Percentiles rank a stretch among this genome's conserved stretches.
Evolutionary conservation across 176 grass and related monocot genomes (phyloP).

Genomic region (Ensete ventricosum): DNA sequence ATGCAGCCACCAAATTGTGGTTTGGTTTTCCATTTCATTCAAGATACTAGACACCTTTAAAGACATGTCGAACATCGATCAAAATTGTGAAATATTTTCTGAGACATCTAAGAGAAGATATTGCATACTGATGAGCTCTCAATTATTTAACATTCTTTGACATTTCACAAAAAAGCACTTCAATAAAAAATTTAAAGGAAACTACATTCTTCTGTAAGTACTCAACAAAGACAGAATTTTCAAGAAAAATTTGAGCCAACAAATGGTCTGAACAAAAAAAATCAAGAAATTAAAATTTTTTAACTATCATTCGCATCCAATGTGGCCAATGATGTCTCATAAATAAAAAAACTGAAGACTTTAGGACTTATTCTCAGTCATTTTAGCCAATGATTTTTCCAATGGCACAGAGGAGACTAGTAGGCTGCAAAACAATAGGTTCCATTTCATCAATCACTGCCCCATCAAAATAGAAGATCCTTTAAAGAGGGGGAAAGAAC

Average conservation of each 20-base stretch:
- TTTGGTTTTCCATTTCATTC: constrained; percentile 47
- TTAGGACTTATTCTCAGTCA: background rate
- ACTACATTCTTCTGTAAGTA: background rate
- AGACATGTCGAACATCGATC: background rate
- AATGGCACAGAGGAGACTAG: too few relatives aligned
- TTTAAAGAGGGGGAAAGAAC: too few relatives aligned
- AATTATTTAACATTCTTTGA: background rate
- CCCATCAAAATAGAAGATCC: too few relatives aligned
- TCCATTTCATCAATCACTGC: too few relatives aligned
- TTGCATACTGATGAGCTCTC: background rate
- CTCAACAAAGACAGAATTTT: background rate
- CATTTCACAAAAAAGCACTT: too few relatives aligned
- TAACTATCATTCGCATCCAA: too few relatives aligned
- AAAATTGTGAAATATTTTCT: background rate
- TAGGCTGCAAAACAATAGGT: too few relatives aligned
- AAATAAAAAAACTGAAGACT: background rate
- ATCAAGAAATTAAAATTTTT: background rate
- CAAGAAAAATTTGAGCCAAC: background rate
- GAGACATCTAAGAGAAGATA: constrained; percentile 2
- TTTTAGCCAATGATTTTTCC: too few relatives aligned
- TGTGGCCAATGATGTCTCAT: too few relatives aligned
- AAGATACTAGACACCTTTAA: constrained; percentile 53
- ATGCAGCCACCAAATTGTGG: constrained; percentile 63
- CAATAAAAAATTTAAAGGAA: background rate
- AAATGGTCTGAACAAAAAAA: background rate